Evolutionary conservation across 1,284 basidiomycete species (phyloP).

Genomic region (Sporisorium graminicola): DNA sequence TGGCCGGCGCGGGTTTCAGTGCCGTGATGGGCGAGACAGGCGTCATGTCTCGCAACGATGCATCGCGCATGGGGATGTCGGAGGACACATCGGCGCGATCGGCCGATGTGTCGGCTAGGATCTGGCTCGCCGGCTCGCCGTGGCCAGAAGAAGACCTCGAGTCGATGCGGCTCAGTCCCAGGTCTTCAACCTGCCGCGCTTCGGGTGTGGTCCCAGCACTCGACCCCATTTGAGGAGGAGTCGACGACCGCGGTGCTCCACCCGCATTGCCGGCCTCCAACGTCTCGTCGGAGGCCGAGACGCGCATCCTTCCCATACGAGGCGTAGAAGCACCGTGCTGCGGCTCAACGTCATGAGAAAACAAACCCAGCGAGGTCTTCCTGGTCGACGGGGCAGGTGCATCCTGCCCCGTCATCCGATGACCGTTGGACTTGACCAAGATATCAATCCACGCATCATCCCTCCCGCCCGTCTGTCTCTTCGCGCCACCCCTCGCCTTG

Average conservation of each 20-base stretch:
- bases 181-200: constrained; percentile 9
- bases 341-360: constrained; percentile 12
- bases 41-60: constrained; percentile 5
- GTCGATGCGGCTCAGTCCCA: constrained; percentile 8
- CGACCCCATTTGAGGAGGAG: constrained; percentile 26
- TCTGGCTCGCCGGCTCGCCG: not conserved
- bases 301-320: not conserved
- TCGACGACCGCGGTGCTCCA: constrained; percentile 27
- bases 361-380: constrained; percentile 15
- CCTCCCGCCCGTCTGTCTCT: constrained; percentile 8
- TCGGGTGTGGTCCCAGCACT: not conserved
- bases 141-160: not conserved
- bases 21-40: not conserved
- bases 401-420: constrained; percentile 51
- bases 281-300: constrained; percentile 14
- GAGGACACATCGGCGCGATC: not conserved
- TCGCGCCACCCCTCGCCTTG: constrained; percentile 13
- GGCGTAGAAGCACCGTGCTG: constrained; percentile 16
- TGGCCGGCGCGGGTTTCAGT: constrained; percentile 1
- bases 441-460: constrained; percentile 63
- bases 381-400: constrained; percentile 4
- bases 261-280: not conserved
- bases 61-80: constrained; percentile 20
- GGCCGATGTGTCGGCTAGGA: not conserved
- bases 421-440: constrained; percentile 40